Evolutionary conservation across 352 stramenopile species (phyloP), one percentile per base, ranked within the genome.

Genomic region (Phytophthora brassicae): DNA sequence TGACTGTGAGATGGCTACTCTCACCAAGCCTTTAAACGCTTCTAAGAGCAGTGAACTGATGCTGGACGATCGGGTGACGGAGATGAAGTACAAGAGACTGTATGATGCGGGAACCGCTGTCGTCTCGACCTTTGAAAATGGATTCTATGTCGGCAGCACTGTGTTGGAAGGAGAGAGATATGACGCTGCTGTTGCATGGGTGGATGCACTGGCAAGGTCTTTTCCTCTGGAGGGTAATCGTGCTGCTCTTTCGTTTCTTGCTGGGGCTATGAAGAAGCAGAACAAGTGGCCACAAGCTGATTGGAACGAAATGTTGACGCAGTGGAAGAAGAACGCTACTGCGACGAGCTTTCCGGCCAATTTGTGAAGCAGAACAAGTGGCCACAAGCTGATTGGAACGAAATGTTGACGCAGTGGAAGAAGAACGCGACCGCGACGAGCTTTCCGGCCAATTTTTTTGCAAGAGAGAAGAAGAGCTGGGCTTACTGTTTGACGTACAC

Each of bases 191-290:
- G 45, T 89, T 33, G 56, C 63, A 46, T 93, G 80, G 81, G 66
- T 93, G 35, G 64, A 77, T n/a, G 77, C 82, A 5, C 63, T 92
- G 22, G 69, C 70, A 0, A 68, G 57, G 3, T 77, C 74, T 1
- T 93, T 93, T 58, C 84, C 84, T 3, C 74, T 93, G 33, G 65
- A 79, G 50, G 64, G 71, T 14, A 93, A 93, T 55, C 69, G 80
- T 33, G 58, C 38, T 2, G 79, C 74, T 7, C 75, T 92, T 42
- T 53, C 60, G 2, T 61, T 62, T 17, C 70, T 92, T 6, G 63
- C 61, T 1, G 53, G 57, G 16, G 65, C 60, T 0, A 75, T 84
- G 22, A 63, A 78, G 45, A 63, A 71, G 31, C 66, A 74, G 17
- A 60, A 66, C 17, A 67, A 49, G 19, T 92, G 84, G 84, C 55